These are phyloP conservation scores for Pulveroboletus frians DNA, from an alignment of 768 basidiomycete genomes.

Conservation along the genomic window DNA sequence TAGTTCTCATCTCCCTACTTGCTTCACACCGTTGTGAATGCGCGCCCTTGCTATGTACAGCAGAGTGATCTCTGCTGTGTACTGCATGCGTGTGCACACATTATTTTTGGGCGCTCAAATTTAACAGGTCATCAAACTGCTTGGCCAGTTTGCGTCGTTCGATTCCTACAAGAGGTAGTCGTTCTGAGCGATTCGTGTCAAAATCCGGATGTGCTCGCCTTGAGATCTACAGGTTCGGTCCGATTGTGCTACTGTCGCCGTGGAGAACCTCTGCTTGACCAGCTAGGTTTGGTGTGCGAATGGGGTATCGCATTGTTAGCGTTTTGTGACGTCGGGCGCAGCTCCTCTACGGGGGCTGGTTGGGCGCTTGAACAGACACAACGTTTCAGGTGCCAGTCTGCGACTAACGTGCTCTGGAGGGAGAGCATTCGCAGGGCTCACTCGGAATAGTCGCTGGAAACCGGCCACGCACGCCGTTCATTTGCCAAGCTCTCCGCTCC, in stretches of 20 bases:
- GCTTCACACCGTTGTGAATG: constrained; percentile 20
- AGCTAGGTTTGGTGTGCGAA: background rate
- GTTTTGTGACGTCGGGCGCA: background rate
- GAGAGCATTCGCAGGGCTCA: no score
- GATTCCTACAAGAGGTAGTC: background rate
- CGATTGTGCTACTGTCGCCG: background rate
- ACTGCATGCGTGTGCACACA: constrained; percentile 25
- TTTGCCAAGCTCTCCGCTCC: background rate
- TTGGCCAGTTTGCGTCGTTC: background rate
- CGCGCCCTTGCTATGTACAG: constrained; percentile 23
- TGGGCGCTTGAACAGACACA: background rate
- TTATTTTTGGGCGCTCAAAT: background rate
- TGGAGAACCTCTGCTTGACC: background rate
- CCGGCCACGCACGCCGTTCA: background rate
- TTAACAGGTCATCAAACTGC: background rate
- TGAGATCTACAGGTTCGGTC: no score
- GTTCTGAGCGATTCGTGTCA: no score
- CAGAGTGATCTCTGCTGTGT: constrained; percentile 22
- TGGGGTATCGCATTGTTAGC: background rate
- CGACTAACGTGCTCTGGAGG: no score
- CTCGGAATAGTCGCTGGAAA: background rate
- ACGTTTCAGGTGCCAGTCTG: no score
- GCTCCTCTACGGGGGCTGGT: background rate
- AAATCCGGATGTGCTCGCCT: background rate
- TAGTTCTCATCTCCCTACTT: background rate